A percentile compares a stretch with the other conserved stretches of the same genome.
Evolutionary conservation across 1,284 basidiomycete genomes (phyloP).

Genomic region (Naganishia albida): DNA sequence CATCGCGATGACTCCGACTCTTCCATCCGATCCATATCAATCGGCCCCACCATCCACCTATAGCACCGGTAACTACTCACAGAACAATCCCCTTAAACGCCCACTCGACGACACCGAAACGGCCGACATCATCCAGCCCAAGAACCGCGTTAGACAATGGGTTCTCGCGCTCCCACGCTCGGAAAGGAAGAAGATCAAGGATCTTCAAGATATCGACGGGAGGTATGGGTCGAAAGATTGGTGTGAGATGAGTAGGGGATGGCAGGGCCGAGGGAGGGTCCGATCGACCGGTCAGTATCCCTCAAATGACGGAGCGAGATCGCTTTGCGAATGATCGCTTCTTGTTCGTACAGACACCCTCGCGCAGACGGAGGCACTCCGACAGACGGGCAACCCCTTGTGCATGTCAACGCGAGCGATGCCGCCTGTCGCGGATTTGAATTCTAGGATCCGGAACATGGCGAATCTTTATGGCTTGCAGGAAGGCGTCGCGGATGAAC

Average conservation of each 20-base stretch:
- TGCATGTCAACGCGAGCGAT: conserved; percentile 24
- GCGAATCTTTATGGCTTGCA: conserved; percentile 27
- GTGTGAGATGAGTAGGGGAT: conserved; percentile 32
- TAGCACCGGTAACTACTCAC: not conserved
- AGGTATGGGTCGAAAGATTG: conserved; percentile 34
- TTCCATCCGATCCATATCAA: conserved; percentile 23
- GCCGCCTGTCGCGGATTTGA: conserved; percentile 21
- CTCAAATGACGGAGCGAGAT: too few species aligned
- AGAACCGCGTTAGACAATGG: conserved; percentile 45
- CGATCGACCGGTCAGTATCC: conserved; percentile 20
- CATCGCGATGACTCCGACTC: conserved; percentile 34
- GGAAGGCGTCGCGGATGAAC: conserved; percentile 25
- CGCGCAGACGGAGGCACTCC: conserved; percentile 13
- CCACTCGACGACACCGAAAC: conserved; percentile 46
- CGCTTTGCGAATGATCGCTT: too few species aligned
- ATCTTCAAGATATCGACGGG: conserved; percentile 38
- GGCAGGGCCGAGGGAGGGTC: conserved; percentile 28
- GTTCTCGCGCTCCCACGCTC: conserved; percentile 43
- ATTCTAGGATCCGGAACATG: conserved; percentile 16
- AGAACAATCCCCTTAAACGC: conserved; percentile 41
- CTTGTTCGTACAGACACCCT: conserved; percentile 3
- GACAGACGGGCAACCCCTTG: conserved; percentile 11
- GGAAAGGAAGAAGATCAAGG: conserved; percentile 43
- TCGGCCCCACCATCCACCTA: not conserved
- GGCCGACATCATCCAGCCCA: conserved; percentile 44